Evolutionary conservation across 2,329 filamentous ascomycete species (phyloP), one percentile per base, ranked within the genome.

Genomic region (Esteya vermicola): DNA sequence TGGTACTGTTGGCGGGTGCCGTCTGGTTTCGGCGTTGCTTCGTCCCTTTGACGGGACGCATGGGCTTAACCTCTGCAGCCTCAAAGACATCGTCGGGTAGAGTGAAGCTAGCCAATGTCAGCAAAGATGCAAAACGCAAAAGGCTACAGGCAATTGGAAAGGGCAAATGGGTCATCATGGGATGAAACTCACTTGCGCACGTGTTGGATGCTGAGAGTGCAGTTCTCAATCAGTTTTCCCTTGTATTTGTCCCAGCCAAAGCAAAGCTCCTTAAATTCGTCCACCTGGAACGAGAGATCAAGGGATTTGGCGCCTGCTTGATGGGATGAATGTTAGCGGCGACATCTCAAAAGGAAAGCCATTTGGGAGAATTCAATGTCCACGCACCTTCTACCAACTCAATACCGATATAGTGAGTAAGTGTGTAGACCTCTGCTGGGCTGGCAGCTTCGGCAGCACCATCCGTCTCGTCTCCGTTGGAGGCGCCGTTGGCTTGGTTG

Each of bases 351-450:
- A n/a, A n/a, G n/a, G n/a, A n/a, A n/a, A n/a, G n/a, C n/a, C n/a
- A 8, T 13, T 5, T 16, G 9, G 35, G 10, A 10, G 10, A n/a
- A 14, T 8, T 13, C 9, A 21, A 16, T n/a, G n/a, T n/a, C n/a
- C n/a, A 44, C 73, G 56, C 69, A 85, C 84, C 80, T 65, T 79
- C 72, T 28, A 70, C 69, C 41, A 95, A 62, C 51, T 89, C 81
- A 36, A 96, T 68, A 27, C 91, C 91, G 53, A 98, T 85, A 55
- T 96, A 98, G 57, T 88, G 89, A 1, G 88, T 95, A 20, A 85
- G 86, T 0, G 89, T 96, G 56, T 84, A 93, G 22, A 96, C 64
- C 41, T 67, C 64, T 33, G 57, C 48, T 32, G 52, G 41, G n/a
- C 42, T 37, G n/a, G 37, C 59, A 13, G 18, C n/a, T 10, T 27